A percentile compares a stretch with the other conserved stretches of the same genome.
phyloP scores from a whole-genome alignment of 768 basidiomycete species.

The Suillus placidus region DNA sequence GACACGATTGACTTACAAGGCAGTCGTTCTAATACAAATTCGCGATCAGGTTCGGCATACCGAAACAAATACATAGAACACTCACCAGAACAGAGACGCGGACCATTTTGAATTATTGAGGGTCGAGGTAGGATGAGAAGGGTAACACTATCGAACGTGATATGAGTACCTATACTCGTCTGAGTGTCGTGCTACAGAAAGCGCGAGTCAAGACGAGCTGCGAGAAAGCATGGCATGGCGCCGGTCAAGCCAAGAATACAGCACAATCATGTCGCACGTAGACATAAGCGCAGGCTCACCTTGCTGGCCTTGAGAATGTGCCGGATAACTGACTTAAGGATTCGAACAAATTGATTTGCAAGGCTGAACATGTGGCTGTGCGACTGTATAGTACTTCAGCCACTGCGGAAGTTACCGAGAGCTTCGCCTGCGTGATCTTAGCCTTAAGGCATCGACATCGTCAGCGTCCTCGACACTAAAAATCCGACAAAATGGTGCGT shows the following conservation, averaged over 20 bases:
- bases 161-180: conserved; percentile 59
- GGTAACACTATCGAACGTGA: conserved; percentile 29
- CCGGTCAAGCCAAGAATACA: conserved; percentile 1
- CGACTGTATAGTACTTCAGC: conserved; percentile 41
- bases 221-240: conserved; percentile 15
- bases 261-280: neutral
- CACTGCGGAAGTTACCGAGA: conserved; percentile 32
- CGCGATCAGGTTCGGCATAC: neutral
- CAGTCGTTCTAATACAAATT: conserved; percentile 55
- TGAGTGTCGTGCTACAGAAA: conserved; percentile 84
- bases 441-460: conserved; percentile 18
- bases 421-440: neutral
- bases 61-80: conserved; percentile 11
- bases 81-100: conserved; percentile 80
- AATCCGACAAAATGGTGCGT: conserved; percentile 53
- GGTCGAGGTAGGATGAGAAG: conserved; percentile 14
- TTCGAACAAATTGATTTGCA: neutral
- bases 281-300: conserved; percentile 43
- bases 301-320: conserved; percentile 32
- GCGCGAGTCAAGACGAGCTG: conserved; percentile 72
- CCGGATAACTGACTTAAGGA: conserved; percentile 17
- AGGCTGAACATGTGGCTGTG: conserved; percentile 14
- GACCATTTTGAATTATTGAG: conserved; percentile 62
- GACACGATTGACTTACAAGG: conserved; percentile 37
- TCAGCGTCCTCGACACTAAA: conserved; percentile 28